These are phyloP conservation scores for Thalassiosira allenii DNA, from an alignment of 352 stramenopile genomes.

Conservation along the genomic window DNA sequence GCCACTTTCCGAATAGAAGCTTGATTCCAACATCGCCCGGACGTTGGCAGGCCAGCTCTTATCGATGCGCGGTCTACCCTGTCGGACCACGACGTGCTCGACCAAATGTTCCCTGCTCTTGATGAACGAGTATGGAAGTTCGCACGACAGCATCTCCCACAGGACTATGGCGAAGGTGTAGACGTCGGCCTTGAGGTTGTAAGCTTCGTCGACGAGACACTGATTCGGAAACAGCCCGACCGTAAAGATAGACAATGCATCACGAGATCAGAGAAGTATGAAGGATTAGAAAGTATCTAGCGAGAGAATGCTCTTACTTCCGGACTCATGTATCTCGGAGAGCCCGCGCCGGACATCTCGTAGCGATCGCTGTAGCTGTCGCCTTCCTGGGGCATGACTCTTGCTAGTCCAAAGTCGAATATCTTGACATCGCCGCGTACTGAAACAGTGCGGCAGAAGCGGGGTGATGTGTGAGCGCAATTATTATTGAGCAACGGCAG, in stretches of 20 bases:
- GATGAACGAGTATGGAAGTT: conserved; percentile 37
- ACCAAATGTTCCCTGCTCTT: conserved; percentile 18
- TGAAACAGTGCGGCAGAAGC: not conserved
- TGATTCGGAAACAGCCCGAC: too few species aligned
- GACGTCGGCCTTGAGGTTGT: conserved; percentile 70
- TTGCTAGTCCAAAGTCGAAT: conserved; percentile 79
- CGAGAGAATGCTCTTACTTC: too few species aligned
- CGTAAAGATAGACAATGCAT: too few species aligned
- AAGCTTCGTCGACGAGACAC: conserved; percentile 26
- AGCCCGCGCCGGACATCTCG: conserved; percentile 61
- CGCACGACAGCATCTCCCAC: conserved; percentile 63
- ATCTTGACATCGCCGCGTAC: conserved; percentile 67
- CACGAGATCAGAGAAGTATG: too few species aligned
- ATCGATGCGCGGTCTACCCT: conserved; percentile 33
- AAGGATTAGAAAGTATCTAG: too few species aligned
- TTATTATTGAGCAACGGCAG: not conserved
- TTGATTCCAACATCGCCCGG: conserved; percentile 37
- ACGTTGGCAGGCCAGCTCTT: conserved; percentile 30
- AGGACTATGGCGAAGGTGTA: conserved; percentile 65
- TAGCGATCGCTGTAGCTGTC: conserved; percentile 33
- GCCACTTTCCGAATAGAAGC: conserved; percentile 26
- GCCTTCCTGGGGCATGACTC: conserved; percentile 35
- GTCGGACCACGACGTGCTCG: conserved; percentile 23
- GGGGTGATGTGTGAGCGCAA: too few species aligned
- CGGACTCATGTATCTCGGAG: conserved; percentile 63